Percentiles rank a stretch among this genome's conserved stretches.
Evolutionary conservation across 257 asterid species (phyloP).

Genomic region (Anisodus acutangulus): DNA sequence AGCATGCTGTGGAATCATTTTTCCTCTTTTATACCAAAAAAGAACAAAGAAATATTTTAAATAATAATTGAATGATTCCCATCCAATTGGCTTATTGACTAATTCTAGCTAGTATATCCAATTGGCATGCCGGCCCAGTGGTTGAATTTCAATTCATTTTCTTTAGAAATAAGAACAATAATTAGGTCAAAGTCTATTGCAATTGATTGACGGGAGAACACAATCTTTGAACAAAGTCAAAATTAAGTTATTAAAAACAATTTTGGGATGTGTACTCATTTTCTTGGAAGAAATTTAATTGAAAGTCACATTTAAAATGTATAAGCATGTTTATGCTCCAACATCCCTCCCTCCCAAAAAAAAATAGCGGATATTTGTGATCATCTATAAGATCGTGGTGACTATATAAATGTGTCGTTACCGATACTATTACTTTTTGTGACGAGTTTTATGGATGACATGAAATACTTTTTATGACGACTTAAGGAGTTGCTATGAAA

Average conservation of each 20-base stretch:
- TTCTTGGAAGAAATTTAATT: neutral
- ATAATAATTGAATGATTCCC: conserved; percentile 12
- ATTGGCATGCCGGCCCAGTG: neutral
- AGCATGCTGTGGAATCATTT: neutral
- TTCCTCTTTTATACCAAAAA: conserved; percentile 6
- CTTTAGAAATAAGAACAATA: neutral
- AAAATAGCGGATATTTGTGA: too few relatives aligned
- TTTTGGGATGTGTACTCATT: neutral
- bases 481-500: neutral
- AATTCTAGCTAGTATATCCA: neutral
- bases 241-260: neutral
- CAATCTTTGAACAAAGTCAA: neutral
- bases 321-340: too few relatives aligned
- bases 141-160: neutral
- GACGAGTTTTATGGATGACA: neutral
- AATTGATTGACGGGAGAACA: conserved; percentile 17
- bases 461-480: neutral
- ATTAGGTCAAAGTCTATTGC: conserved; percentile 1
- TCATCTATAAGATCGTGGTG: neutral
- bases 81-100: neutral
- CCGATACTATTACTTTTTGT: too few relatives aligned
- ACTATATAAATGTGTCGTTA: neutral
- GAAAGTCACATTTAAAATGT: too few relatives aligned
- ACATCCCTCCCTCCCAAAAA: too few relatives aligned
- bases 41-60: neutral